Evolutionary conservation across 441 rosid species (phyloP).

Genomic region (Syzygium syzygioides): DNA sequence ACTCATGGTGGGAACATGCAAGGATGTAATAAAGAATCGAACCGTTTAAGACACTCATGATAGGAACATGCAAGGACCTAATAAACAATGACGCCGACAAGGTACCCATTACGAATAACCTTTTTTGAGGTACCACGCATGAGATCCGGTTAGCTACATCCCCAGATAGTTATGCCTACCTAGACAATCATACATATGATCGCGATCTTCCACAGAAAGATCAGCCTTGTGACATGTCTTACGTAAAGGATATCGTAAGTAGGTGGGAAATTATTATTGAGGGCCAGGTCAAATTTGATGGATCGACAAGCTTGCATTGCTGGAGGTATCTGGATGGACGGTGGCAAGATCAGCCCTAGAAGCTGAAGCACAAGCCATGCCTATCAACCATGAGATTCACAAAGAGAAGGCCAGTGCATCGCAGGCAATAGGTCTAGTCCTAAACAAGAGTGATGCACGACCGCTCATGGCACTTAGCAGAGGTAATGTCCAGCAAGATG

Average conservation of each 20-base stretch:
- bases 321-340: too few species aligned
- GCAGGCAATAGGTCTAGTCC: not conserved
- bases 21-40: not conserved
- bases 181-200: not conserved
- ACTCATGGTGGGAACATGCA: not conserved
- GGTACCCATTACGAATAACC: not conserved
- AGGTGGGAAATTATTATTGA: too few species aligned
- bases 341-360: too few species aligned
- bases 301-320: too few species aligned
- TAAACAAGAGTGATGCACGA: not conserved
- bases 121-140: not conserved
- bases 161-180: not conserved
- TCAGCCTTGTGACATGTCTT: too few species aligned
- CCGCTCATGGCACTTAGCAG: not conserved
- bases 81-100: not conserved
- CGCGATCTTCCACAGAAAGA: not conserved
- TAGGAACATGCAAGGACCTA: not conserved
- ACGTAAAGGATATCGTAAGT: too few species aligned
- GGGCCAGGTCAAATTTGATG: too few species aligned
- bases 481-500: not conserved
- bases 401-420: not conserved
- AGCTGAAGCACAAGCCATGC: too few species aligned
- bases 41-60: not conserved
- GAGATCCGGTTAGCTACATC: not conserved
- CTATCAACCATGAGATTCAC: too few species aligned